Conservation (phyloP, 345 rosid species). For the Gossypium mustelinum region DNA sequence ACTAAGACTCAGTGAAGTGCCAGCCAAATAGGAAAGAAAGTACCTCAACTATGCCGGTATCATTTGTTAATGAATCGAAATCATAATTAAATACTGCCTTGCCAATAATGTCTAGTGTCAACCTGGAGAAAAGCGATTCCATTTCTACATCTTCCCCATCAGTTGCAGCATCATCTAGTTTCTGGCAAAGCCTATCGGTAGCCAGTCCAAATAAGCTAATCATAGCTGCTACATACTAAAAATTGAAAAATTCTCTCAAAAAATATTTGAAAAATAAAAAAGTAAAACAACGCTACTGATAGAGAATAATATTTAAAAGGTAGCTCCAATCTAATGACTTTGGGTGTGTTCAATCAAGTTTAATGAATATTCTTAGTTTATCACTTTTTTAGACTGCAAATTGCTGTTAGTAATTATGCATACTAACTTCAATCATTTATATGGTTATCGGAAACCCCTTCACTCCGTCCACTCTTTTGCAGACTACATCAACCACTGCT, state of each 20-base stretch:
- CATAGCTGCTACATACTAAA: constrained; percentile 92
- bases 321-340: neutral
- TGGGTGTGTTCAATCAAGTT: neutral
- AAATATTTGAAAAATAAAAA: neutral
- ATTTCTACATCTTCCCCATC: constrained; percentile 82
- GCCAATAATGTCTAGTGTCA: constrained; percentile 90
- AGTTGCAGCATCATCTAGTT: constrained; percentile 73
- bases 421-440: neutral
- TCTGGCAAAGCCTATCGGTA: constrained; percentile 78
- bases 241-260: neutral
- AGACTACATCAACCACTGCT: neutral
- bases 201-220: constrained; percentile 78
- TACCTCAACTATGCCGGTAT: constrained; percentile 96
- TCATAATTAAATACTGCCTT: constrained; percentile 94
- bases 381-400: neutral
- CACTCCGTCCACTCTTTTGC: neutral
- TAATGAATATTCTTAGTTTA: neutral
- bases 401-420: neutral
- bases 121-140: constrained; percentile 94
- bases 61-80: constrained; percentile 86
- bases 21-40: constrained; percentile 9
- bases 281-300: neutral
- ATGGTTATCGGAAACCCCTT: neutral
- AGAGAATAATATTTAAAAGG: neutral
- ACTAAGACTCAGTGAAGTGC: neutral